Evolutionary conservation across 2,329 filamentous ascomycete species (phyloP), one percentile per base, ranked within the genome.

Genomic region (Hypoxylon sp.): DNA sequence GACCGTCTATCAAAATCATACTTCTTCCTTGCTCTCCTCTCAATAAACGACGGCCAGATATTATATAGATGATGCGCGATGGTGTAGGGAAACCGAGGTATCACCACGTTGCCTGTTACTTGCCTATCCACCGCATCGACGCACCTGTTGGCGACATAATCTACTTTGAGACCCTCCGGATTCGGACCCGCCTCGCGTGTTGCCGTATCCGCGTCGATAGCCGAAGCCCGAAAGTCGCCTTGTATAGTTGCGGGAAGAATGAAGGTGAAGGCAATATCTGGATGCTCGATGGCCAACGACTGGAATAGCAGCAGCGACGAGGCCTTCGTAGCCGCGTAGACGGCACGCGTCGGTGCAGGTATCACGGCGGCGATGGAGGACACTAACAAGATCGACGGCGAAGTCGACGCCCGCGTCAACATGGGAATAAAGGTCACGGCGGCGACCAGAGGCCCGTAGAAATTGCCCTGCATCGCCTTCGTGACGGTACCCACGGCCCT

Each of bases 271-370:
- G 70, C 64, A 26, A 74, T 68, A 15, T 59, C 42, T 0, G 68
- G 69, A 24, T 73, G 70, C 49, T 74, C 72, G 37, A 74, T 73
- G 29, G 72, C 70, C 8, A 74, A 67, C 4, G 70, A 69, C 48
- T 74, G 71, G 43, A 67, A 73, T 13, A 74, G 58, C 0, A 73
- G 64, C 17, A 74, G 62, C 1, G 72, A 70, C 1, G 72, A 69
- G 3, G 72, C 71, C 55, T 74, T 74, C 13, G 71, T 72, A 3
- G 72, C 67, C 6, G 69, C 71, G 55, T 74, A 74, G 13, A 74
- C 62, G 2, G 68, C 72, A 3, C 72, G 66, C 2, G 72, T 74
- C 1, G 72, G 72, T n/a, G 72, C 72, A 5, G 72, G 70, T 3
- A 74, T 54, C 8, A 73, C 48, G 2, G 71, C 70, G 1, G 70